Base-by-base conservation (phyloP, 2,329 filamentous ascomycete genomes). In the Xylariomycetidae sp. region DNA sequence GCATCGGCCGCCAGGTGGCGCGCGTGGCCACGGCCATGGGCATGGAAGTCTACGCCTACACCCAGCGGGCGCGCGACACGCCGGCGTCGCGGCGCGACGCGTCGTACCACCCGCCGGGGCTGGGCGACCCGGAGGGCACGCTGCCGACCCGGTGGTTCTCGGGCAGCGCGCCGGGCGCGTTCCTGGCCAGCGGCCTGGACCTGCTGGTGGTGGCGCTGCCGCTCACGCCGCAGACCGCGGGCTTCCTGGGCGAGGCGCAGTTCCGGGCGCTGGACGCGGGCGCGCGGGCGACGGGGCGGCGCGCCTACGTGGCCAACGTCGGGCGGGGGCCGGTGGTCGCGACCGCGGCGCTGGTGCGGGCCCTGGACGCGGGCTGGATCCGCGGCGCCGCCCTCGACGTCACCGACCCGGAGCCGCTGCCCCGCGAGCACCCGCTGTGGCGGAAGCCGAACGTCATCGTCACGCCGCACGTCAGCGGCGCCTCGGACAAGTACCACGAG, bases 1-100 rank as follows among this genome's bases (percentile, higher is more conserved):
- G 59, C 25, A 67, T 68, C 33, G 64, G 64, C 2, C 52, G 65
- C 4, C 62, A 68, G 30, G 49, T 57, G n/a, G 65, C 63, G 2
- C 56, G 59, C 5, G 65, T 81, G 6, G 69, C 70, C 6, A 65
- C 64, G 6, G 72, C 75, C 4, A 56, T 82, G 47, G 81, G 80
- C 9, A 79, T 82, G 72, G 65, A 75, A 19, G 74, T 86, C 1
- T 64, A 82, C 43, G 82, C 81, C 2, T 83, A 79, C 59, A 85
- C 81, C 2, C 78, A 78, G 6, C 69, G 67, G 2, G 70, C 77
- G 0, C 71, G 75, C 27, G 51, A 63, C 6, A 84, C 80, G 1
- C 65, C 72, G 0, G 76, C 76, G 40, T 76, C 72, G 12, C 71
- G 70, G 29, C 60, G 56, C 28, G 79, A 85, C 52, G 50, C 56